phyloP scores from a whole-genome alignment of 2,329 filamentous ascomycete genomes.

The Talaromyces sp. region DNA sequence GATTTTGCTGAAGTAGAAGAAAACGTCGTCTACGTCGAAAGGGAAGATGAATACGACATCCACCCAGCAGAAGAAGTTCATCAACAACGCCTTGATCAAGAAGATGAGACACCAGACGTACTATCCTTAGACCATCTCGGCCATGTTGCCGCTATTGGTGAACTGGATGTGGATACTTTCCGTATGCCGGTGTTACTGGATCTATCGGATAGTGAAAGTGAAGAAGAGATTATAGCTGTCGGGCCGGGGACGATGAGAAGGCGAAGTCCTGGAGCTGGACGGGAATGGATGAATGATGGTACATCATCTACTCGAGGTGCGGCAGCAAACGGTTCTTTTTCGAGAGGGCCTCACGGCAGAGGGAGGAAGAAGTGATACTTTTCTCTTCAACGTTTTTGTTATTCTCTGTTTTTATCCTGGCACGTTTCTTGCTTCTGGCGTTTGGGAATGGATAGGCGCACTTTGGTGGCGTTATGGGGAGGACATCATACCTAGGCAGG shows the following conservation, averaged over 20 bases:
- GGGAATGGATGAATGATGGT: constrained; percentile 56
- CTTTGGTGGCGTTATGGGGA: constrained; percentile 1
- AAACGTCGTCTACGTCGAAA: constrained; percentile 93
- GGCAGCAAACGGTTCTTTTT: constrained; percentile 3
- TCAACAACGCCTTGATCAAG: constrained; percentile 79
- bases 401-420: not conserved
- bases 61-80: constrained; percentile 92
- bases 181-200: constrained; percentile 91
- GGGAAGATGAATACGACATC: constrained; percentile 96
- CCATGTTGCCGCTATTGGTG: constrained; percentile 47
- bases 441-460: not conserved
- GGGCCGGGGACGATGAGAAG: constrained; percentile 78
- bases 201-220: constrained; percentile 88
- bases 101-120: constrained; percentile 92
- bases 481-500: not conserved
- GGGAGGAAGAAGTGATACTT: constrained; percentile 11
- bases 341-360: not conserved
- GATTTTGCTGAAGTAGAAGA: constrained; percentile 98
- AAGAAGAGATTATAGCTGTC: constrained; percentile 72
- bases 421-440: not conserved
- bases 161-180: constrained; percentile 60
- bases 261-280: constrained; percentile 70
- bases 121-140: constrained; percentile 61
- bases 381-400: not conserved
- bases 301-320: constrained; percentile 10